A percentile compares a stretch with the other conserved stretches of the same genome.
Conservation (phyloP, 345 rosid species). For the Boechera retrofracta region DNA sequence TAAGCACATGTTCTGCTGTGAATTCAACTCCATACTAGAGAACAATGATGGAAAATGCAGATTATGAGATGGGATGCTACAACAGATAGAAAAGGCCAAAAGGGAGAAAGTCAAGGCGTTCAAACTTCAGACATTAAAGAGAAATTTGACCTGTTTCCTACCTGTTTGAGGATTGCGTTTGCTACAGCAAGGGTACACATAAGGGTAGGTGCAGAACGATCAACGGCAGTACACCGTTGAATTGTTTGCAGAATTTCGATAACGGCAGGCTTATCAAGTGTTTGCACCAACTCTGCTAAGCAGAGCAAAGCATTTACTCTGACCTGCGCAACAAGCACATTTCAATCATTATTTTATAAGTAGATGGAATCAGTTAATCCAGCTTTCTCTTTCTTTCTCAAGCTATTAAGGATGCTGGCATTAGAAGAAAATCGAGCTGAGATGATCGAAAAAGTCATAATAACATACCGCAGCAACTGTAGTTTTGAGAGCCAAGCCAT, state of each 20-base stretch:
- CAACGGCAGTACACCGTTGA: conserved; percentile 94
- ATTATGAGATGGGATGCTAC: conserved; percentile 22
- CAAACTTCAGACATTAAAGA: neutral
- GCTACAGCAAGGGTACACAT: conserved; percentile 98
- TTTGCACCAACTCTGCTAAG: conserved; percentile 73
- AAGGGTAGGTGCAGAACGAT: conserved; percentile 93
- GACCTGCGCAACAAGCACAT: conserved; percentile 57
- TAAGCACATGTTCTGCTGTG: conserved; percentile 86
- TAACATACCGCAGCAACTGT: conserved; percentile 94
- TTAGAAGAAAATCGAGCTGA: neutral
- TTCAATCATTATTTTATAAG: neutral
- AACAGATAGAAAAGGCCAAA: neutral
- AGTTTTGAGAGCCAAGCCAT: conserved; percentile 94
- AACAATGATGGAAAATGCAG: conserved; percentile 31
- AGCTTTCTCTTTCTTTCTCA: conserved; percentile 1
- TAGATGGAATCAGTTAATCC: neutral
- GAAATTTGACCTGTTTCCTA: conserved; percentile 27
- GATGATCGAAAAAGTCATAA: neutral
- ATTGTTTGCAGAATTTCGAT: conserved; percentile 82
- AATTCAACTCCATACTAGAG: conserved; percentile 89
- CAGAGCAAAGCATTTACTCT: conserved; percentile 94
- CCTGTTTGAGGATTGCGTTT: conserved; percentile 89
- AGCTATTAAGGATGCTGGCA: neutral
- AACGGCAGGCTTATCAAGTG: conserved; percentile 76
- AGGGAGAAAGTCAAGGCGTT: neutral